A percentile compares a stretch with the other conserved stretches of the same genome.
These are phyloP conservation scores for Suillus alpinus DNA, from an alignment of 768 basidiomycete species.

Conservation along the genomic window DNA sequence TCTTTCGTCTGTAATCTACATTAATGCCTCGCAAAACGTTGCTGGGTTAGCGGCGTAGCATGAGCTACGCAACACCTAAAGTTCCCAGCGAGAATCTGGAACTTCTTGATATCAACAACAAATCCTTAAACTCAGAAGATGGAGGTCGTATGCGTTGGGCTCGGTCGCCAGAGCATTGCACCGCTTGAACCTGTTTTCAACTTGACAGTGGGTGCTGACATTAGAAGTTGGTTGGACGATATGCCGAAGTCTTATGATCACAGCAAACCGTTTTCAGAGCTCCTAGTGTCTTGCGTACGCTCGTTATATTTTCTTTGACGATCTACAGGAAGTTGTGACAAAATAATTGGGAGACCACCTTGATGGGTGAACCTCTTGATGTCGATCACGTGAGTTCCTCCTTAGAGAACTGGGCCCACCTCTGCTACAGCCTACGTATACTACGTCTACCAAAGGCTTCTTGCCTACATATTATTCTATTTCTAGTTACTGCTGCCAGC, in stretches of 20 bases:
- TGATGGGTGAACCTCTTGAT: not conserved
- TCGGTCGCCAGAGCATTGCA: constrained; percentile 84
- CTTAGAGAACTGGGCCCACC: not conserved
- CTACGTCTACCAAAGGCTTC: not conserved
- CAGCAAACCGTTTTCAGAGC: not conserved
- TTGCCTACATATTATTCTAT: constrained; percentile 1
- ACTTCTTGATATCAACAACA: constrained; percentile 91
- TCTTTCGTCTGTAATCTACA: constrained; percentile 30
- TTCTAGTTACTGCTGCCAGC: not conserved
- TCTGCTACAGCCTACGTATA: not conserved
- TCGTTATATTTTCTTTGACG: no score
- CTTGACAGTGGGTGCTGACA: constrained; percentile 72
- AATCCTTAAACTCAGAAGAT: constrained; percentile 95
- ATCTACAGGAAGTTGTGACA: not conserved
- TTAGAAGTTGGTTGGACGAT: constrained; percentile 74
- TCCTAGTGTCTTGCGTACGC: not conserved
- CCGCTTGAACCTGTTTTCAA: constrained; percentile 83
- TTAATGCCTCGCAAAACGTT: constrained; percentile 42
- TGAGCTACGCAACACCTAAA: not conserved
- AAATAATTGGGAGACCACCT: not conserved
- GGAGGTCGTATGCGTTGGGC: constrained; percentile 88
- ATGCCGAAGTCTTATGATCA: constrained; percentile 57
- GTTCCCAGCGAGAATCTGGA: constrained; percentile 65
- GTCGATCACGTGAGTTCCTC: not conserved
- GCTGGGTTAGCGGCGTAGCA: constrained; percentile 22